Evolutionary conservation across 2,329 filamentous ascomycete genomes (phyloP).

Genomic region (Akanthomyces muscarius): DNA sequence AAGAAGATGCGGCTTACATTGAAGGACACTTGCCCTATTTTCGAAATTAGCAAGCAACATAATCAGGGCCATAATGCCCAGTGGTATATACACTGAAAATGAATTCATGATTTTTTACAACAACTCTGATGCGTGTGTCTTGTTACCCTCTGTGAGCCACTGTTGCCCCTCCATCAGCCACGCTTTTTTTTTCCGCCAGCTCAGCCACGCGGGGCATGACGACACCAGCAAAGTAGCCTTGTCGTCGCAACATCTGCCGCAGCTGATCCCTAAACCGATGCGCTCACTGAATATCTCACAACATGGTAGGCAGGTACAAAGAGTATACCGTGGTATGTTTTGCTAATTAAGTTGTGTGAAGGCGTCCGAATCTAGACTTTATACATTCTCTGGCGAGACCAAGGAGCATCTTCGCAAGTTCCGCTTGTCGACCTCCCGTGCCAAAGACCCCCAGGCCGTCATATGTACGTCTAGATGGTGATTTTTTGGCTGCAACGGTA

Average conservation of each 20-base stretch:
- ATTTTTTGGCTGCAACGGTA: no score
- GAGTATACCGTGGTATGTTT: not conserved
- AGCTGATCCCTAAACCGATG: not conserved
- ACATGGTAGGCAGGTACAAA: not conserved
- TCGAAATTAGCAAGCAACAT: conserved; percentile 1
- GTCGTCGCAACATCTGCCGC: not conserved
- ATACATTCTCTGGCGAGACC: conserved; percentile 88
- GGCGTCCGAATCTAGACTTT: conserved; percentile 79
- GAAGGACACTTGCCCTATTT: not conserved
- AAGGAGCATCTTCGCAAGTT: conserved; percentile 92
- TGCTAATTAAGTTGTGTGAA: not conserved
- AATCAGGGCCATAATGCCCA: not conserved
- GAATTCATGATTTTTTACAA: not conserved
- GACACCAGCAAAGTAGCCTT: conserved; percentile 5
- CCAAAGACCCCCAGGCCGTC: conserved; percentile 81
- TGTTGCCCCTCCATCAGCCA: conserved; percentile 15
- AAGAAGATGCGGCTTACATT: not conserved
- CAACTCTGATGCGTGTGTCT: not conserved
- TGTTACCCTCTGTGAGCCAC: not conserved
- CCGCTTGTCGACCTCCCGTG: conserved; percentile 81
- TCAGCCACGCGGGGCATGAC: conserved; percentile 18
- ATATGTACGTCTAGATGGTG: conserved; percentile 67
- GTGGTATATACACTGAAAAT: not conserved
- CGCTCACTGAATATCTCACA: not conserved
- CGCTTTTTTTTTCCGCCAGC: not conserved